Evolutionary conservation across 2,329 filamentous ascomycete species (phyloP).

Genomic region (Metarhizium robertsii): DNA sequence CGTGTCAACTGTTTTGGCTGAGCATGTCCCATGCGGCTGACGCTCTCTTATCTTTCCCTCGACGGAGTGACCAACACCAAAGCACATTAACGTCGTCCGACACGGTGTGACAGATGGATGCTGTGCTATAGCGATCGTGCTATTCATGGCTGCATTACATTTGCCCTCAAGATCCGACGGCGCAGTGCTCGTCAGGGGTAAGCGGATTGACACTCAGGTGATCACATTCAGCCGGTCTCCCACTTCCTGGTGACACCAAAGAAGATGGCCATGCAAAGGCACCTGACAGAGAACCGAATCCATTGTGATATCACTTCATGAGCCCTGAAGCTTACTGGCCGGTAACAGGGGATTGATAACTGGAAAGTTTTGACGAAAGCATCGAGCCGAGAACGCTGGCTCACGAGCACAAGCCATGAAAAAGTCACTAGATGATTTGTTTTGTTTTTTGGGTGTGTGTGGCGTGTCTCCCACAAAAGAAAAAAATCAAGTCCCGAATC

Average conservation of each 20-base stretch:
- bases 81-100: neutral
- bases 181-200: neutral
- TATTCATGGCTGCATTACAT: constrained; percentile 1
- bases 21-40: neutral
- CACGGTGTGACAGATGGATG: neutral
- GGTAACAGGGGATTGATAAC: neutral
- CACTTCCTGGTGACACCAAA: neutral
- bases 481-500: neutral
- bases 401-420: neutral
- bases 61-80: neutral
- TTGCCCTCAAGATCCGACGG: neutral
- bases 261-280: neutral
- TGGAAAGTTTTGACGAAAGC: neutral
- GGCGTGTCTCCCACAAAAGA: neutral
- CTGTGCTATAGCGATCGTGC: constrained; percentile 1
- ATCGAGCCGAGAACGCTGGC: neutral
- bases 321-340: neutral
- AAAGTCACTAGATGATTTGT: neutral
- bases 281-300: neutral
- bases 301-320: neutral
- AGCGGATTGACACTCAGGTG: neutral
- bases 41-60: neutral
- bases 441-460: neutral
- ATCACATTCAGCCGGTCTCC: neutral
- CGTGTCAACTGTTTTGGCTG: neutral